phyloP scores from a whole-genome alignment of 164 flowering plant species.

The Chimonanthus praecox region DNA sequence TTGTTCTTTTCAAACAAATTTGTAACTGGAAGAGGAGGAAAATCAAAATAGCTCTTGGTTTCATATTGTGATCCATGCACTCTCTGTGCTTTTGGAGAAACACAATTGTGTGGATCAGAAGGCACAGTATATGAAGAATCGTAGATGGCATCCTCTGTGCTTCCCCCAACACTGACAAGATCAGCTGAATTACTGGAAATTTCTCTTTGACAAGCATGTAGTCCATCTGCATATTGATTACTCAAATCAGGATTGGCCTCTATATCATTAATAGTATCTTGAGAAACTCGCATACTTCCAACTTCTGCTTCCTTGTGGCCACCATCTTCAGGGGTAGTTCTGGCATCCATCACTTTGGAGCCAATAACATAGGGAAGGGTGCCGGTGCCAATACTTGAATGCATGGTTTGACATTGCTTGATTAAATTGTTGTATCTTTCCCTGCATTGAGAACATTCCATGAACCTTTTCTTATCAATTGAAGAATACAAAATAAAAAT shows the following conservation, averaged over 20 bases:
- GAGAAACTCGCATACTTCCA: conserved; percentile 31
- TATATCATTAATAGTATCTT: conserved; percentile 22
- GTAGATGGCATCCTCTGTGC: conserved; percentile 42
- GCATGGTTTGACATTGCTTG: conserved; percentile 73
- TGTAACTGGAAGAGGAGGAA: conserved; percentile 67
- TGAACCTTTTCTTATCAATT: not conserved
- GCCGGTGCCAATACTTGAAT: conserved; percentile 87
- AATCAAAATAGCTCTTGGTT: conserved; percentile 44
- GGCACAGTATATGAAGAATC: conserved; percentile 37
- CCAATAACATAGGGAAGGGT: conserved; percentile 79
- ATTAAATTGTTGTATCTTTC: conserved; percentile 61
- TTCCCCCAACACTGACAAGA: conserved; percentile 45
- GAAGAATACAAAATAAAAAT: not conserved
- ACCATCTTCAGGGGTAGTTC: conserved; percentile 49
- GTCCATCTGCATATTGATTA: conserved; percentile 33
- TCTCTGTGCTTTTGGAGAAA: conserved; percentile 7
- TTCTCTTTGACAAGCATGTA: conserved; percentile 32
- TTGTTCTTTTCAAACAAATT: conserved; percentile 51
- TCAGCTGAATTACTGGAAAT: conserved; percentile 52
- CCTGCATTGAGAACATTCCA: conserved; percentile 36
- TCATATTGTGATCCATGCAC: conserved; percentile 9
- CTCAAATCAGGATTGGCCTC: conserved; percentile 26
- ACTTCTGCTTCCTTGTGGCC: conserved; percentile 30
- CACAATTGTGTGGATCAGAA: conserved; percentile 8
- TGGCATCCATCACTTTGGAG: conserved; percentile 84